Evolutionary conservation across 1,139 yeast genomes (phyloP), one percentile per base, ranked within the genome.

Genomic region (Candida tropicalis): DNA sequence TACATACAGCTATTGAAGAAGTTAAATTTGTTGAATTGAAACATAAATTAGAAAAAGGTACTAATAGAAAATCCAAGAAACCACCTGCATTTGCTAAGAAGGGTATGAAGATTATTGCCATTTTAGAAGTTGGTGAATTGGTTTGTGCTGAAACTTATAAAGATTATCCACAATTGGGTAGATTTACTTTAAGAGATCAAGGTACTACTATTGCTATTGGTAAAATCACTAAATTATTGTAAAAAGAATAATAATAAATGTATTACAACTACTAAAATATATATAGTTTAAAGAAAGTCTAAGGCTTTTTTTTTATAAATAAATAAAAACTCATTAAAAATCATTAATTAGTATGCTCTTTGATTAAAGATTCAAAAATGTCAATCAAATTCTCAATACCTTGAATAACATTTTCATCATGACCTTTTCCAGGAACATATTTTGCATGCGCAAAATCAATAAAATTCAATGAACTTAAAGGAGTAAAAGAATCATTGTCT

Each of bases 161-260:
- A 52, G 95, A 88, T 61, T 87, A 90, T 64, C 97, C 93, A 54
- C 98, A 93, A 71, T 79, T 93, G 59, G 99, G 99, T 64, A 85
- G 99, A 70, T 93, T 93, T 66, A 93, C 99, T 31, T 80, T 93
- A 67, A 89, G 99, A 77, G 99, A 93, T 69, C 98, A 93, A 73
- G 99, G 99, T 63, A 82, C 83, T 51, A 93, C 99, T 44, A 90
- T 93, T 68, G 99, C 99, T 53, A 95, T 93, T 68, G 99, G 99
- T 70, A 91, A 91, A 73, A 89, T 93, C 59, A 83, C 89, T 46
- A 86, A 85, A 67, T 72, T 86, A 54, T 74, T 85, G 61, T 65
- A 65, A 50, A 20, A 16, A 17, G 11, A 11, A 11, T 35, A 15
- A 13, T 13, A 35, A 25, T 10, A 17, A 25, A 24, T 10, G 18